phyloP scores from a whole-genome alignment of 768 basidiomycete genomes.

The Leccinum variicolor region DNA sequence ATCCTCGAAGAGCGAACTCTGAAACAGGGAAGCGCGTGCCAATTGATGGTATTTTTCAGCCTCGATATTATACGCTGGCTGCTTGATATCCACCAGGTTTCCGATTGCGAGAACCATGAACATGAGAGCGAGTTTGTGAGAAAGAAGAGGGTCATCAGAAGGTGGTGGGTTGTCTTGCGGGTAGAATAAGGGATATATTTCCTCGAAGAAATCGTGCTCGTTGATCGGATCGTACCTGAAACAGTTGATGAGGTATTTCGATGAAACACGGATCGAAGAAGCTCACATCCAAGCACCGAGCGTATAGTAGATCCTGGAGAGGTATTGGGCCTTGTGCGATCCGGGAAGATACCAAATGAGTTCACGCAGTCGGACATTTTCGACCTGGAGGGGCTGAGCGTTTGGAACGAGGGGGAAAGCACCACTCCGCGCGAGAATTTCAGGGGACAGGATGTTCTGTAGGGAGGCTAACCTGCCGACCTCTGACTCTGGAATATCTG shows the following conservation, averaged over 20 bases:
- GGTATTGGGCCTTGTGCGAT: constrained; percentile 53
- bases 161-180: constrained; percentile 40
- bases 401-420: constrained; percentile 59
- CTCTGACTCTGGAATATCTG: constrained; percentile 49
- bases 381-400: constrained; percentile 35
- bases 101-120: constrained; percentile 70
- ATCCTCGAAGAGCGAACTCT: constrained; percentile 61
- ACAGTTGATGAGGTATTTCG: constrained; percentile 3
- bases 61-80: constrained; percentile 59
- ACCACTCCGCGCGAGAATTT: constrained; percentile 61
- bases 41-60: constrained; percentile 71
- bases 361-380: constrained; percentile 49
- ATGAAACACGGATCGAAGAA: constrained; percentile 2
- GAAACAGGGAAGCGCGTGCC: constrained; percentile 62
- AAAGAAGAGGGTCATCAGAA: constrained; percentile 47
- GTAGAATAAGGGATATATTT: constrained; percentile 60
- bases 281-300: constrained; percentile 72
- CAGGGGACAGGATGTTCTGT: constrained; percentile 54
- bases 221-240: constrained; percentile 67
- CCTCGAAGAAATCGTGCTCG: constrained; percentile 55
- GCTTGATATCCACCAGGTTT: constrained; percentile 53
- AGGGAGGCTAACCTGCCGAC: constrained; percentile 47
- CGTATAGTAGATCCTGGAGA: constrained; percentile 58
- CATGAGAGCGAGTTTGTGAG: constrained; percentile 61
- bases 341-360: constrained; percentile 72